Evolutionary conservation across 176 grass and related monocot genomes (phyloP), one percentile per base, ranked within the genome.

Genomic region (Bothriochloa decipiens): DNA sequence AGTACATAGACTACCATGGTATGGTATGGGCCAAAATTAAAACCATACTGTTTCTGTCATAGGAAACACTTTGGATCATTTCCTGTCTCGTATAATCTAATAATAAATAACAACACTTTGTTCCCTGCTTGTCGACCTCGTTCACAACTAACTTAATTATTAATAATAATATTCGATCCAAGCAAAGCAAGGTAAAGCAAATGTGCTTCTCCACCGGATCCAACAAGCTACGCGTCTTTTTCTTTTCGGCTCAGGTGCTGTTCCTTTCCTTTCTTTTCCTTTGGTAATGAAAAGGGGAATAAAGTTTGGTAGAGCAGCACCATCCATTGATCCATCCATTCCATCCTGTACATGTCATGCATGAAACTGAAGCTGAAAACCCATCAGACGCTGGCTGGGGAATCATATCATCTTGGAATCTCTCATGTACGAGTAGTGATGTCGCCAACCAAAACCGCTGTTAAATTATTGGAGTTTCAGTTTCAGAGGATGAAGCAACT

Each of bases 301-400:
- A 72, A 33, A 70, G 75, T 39, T 85, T 79, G 49, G 75, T 85
- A 71, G 66, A 35, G 27, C 26, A 71, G 50, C 75, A 37, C 18
- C 26, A 78, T 78, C 16, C 17, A 57, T 57, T n/a, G n/a, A n/a
- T n/a, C n/a, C n/a, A n/a, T n/a, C n/a, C n/a, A n/a, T n/a, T n/a
- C 40, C 0, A 40, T 42, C 50, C 49, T 52, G 16, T 18, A 17
- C 16, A 52, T 16, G 16, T 52, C 36, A 45, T 72, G 37, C 65
- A 36, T 17, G 32, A 35, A 67, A 35, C 65, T 67, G 65, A 35
- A 67, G 14, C 46, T 49, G 46, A 16, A 16, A 16, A 33, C 64
- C 28, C 27, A n/a, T n/a, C n/a, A 71, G n/a, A 45, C 11, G 22
- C 35, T 22, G 20, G 3, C 8, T 55, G 28, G 11, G 49, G n/a